A percentile compares a stretch with the other conserved stretches of the same genome.
Conservation (phyloP, 1,284 basidiomycete species). For the Rhizoctonia solani region DNA sequence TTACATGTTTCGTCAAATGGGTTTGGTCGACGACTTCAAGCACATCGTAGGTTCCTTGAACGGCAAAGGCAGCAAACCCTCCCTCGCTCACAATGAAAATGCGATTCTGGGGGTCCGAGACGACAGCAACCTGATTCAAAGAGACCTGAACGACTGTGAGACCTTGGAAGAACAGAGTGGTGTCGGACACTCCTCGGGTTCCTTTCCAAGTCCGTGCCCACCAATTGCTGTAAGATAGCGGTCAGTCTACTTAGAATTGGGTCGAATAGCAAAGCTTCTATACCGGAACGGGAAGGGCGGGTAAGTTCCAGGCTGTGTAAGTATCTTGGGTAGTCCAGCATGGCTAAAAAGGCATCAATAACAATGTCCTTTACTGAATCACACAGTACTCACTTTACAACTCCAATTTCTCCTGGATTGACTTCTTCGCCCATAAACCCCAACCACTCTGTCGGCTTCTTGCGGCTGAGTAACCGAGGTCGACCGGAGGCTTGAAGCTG, state of each 20-base stretch:
- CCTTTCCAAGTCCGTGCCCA: slow-evolving; percentile 73
- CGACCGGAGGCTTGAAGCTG: slow-evolving; percentile 64
- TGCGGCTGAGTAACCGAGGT: slow-evolving; percentile 56
- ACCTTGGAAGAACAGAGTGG: slow-evolving; percentile 75
- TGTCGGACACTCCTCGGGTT: slow-evolving; percentile 71
- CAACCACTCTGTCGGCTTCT: slow-evolving; percentile 44
- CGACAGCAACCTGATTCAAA: slow-evolving; percentile 73
- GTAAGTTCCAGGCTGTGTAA: slow-evolving; percentile 72
- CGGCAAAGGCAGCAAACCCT: slow-evolving; percentile 56
- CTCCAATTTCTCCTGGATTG: slow-evolving; percentile 70
- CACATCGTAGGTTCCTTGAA: slow-evolving; percentile 74
- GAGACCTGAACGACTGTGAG: slow-evolving; percentile 78
- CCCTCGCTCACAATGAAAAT: slow-evolving; percentile 64
- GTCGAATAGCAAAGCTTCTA: background rate
- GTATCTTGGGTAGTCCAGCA: slow-evolving; percentile 73
- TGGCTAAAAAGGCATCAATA: slow-evolving; percentile 64
- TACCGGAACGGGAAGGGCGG: slow-evolving; percentile 66
- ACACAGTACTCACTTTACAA: slow-evolving; percentile 59
- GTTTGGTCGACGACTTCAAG: slow-evolving; percentile 80
- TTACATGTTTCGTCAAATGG: slow-evolving; percentile 62
- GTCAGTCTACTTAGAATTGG: background rate
- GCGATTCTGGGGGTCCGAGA: slow-evolving; percentile 78
- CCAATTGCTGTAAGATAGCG: slow-evolving; percentile 58
- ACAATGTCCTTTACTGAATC: slow-evolving; percentile 57
- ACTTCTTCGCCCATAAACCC: slow-evolving; percentile 44